These are phyloP conservation scores for Skeletonema potamos DNA, from an alignment of 108 stramenopile species.

Conservation along the genomic window DNA sequence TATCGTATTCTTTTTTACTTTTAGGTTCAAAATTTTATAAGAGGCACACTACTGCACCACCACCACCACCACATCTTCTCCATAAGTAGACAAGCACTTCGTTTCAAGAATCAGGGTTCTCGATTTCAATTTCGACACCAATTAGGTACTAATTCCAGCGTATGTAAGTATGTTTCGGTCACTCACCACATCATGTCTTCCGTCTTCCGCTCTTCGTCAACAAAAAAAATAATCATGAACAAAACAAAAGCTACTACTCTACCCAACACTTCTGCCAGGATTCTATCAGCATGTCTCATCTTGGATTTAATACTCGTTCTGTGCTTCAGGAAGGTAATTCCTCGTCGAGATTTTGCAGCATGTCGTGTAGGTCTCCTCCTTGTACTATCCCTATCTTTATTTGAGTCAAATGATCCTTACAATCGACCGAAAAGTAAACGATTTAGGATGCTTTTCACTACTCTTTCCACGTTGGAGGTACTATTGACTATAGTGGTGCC, in stretches of 20 bases:
- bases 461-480: conserved; percentile 18
- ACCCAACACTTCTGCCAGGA: neutral
- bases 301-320: conserved; percentile 8
- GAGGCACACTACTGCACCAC: too few species aligned
- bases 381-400: conserved; percentile 4
- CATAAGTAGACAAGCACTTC: too few species aligned
- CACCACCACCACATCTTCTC: too few species aligned
- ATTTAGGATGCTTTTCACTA: conserved; percentile 18
- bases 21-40: neutral
- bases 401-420: conserved; percentile 14
- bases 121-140: too few species aligned
- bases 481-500: conserved; percentile 26
- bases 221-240: neutral
- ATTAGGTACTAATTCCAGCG: neutral
- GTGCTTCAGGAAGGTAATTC: conserved; percentile 12
- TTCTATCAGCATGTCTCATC: conserved; percentile 6
- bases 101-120: neutral
- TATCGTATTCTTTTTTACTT: neutral
- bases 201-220: neutral
- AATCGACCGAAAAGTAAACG: conserved; percentile 1
- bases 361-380: conserved; percentile 7
- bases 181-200: neutral
- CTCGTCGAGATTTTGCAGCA: conserved; percentile 19
- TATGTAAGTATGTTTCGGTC: too few species aligned
- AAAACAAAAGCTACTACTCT: neutral